A percentile compares a stretch with the other conserved stretches of the same genome.
Conservation (phyloP, 768 basidiomycete genomes). For the Suillus placidus region DNA sequence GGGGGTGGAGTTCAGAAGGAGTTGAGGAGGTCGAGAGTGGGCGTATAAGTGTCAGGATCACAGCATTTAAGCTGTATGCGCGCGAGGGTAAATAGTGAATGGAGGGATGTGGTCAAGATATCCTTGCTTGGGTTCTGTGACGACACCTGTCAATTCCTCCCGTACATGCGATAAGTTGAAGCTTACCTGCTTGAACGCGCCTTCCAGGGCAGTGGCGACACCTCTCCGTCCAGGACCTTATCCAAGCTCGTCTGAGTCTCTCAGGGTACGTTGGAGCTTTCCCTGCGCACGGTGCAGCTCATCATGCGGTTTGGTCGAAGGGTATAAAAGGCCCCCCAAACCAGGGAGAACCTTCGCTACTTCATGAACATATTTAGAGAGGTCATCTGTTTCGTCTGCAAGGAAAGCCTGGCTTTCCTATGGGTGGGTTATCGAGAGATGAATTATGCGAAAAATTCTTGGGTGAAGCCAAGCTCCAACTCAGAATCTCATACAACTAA, state of each 20-base stretch:
- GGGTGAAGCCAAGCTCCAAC: too few species aligned
- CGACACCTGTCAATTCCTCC: not conserved
- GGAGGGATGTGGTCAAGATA: slow-evolving; percentile 47
- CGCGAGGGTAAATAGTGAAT: slow-evolving; percentile 58
- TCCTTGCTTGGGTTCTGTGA: slow-evolving; percentile 35
- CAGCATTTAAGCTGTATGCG: slow-evolving; percentile 42
- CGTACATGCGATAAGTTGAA: not conserved
- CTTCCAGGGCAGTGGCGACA: slow-evolving; percentile 36
- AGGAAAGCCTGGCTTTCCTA: too few species aligned
- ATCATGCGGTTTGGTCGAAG: slow-evolving; percentile 24
- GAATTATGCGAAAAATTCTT: too few species aligned
- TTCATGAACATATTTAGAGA: slow-evolving; percentile 23
- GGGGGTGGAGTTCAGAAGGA: slow-evolving; percentile 22
- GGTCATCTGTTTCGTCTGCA: slow-evolving; percentile 15
- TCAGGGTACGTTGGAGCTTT: slow-evolving; percentile 68
- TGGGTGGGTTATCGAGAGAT: too few species aligned
- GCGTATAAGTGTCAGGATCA: slow-evolving; percentile 49
- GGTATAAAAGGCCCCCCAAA: slow-evolving; percentile 21
- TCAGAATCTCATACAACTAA: too few species aligned
- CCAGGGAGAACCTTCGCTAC: slow-evolving; percentile 21
- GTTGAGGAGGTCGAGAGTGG: slow-evolving; percentile 49
- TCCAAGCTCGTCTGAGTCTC: slow-evolving; percentile 51
- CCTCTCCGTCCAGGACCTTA: slow-evolving; percentile 48
- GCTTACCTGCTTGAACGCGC: slow-evolving; percentile 33
- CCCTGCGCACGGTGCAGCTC: slow-evolving; percentile 42